Evolutionary conservation across 306 rosid species (phyloP), one percentile per base, ranked within the genome.

Genomic region (Corylus americana): DNA sequence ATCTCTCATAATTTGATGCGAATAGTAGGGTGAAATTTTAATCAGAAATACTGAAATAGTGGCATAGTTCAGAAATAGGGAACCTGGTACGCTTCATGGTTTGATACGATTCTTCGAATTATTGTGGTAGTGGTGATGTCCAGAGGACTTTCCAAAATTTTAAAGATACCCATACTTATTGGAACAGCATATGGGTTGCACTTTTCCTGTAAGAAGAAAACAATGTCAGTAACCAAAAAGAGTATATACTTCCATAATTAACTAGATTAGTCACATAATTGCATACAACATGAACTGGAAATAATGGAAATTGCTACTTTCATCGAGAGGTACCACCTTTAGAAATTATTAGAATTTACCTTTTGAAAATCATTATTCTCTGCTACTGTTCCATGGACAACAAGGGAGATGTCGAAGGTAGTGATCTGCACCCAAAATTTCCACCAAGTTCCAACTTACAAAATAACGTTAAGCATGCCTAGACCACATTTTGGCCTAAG

Each of bases 41-140:
- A 64, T 57, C 44, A 71, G 29, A 25, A 44, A 17, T 50, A 70
- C 0, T 55, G 74, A 68, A 55, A 42, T 45, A 47, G 20, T 73
- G 67, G 69, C 59, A 57, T 47, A 74, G 55, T 53, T 77, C 55
- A 27, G 63, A 73, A 58, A 18, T 27, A 14, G 63, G 64, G 17
- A 77, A 94, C 98, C 97, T 91, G 98, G 83, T 88, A 94, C 5
- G 98, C 98, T 80, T 94, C 97, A 48, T 94, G 95, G 83, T 94
- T 94, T 55, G 95, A 77, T 54, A 94, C 90, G 51, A 94, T 94
- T 88, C 98, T 92, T 80, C 81, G 87, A 82, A 94, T 92, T 87
- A 94, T 94, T 3, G 97, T 92, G 78, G 97, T 90, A 7, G 98
- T 94, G 42, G 97, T 94, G 80, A 91, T 80, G 82, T 89, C 97